Base-by-base conservation (phyloP, 192 early-diverging fungal species). In the Podochytrium sp. region DNA sequence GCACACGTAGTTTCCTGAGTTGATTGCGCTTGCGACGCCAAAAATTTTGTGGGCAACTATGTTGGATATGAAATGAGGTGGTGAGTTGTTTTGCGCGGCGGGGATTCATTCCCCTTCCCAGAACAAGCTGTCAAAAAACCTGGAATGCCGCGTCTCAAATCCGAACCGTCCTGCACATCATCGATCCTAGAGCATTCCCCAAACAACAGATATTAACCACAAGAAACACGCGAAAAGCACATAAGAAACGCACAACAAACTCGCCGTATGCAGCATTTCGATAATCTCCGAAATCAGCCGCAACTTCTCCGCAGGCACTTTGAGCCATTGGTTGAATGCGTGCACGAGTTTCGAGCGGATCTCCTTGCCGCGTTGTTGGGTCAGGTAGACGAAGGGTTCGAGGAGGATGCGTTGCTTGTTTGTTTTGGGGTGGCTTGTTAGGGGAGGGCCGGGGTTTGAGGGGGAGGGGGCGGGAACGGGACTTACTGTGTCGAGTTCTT, bases 11-110 rank as follows among this genome's bases (percentile, higher is more conserved):
- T 98, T 98, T 35, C 94, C 97, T 49, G 93, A 96, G 71, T 98
- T 98, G 65, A 99, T 98, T 10, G 95, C 93, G 59, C 90, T 86
- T 6, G 98, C 89, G 20, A 92, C 82, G 10, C 98, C 98, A 84
- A 91, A 99, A 37, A 99, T 93, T 61, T 95, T 93, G 81, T 99
- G 97, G 0, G 98, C 96, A 42, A 94, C 96, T 76, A n/a, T n/a
- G n/a, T n/a, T n/a, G 74, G 47, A 32, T 2, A 12, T 51, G 20
- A 47, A 33, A 47, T 7, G 37, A 49, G 38, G 20, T 35, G 50
- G 12, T 40, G 12, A 39, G 5, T 62, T 30, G 39, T 29, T 23
- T 60, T 40, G 59, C n/a, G n/a, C n/a, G n/a, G n/a, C n/a, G n/a
- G n/a, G n/a, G n/a, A 50, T 7, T 32, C 3, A 20, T n/a, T 47